Conservation (phyloP, 768 basidiomycete species). For the Strobilomyces dryophilus region DNA sequence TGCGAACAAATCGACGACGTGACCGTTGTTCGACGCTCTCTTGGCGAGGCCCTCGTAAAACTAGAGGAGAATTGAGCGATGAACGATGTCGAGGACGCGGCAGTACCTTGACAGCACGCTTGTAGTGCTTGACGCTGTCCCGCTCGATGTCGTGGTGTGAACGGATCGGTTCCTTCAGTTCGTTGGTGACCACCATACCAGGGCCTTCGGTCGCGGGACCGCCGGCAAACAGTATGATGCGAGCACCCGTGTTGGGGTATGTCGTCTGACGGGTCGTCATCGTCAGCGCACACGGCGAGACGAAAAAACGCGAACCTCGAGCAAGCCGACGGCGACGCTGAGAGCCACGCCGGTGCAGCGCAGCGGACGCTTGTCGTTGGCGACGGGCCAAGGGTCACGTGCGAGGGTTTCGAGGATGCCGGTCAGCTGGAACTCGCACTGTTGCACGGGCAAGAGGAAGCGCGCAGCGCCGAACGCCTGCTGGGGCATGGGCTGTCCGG, state of each 20-base stretch:
- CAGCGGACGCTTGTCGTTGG: conserved; percentile 87
- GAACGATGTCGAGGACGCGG: not conserved
- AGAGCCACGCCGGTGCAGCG: conserved; percentile 95
- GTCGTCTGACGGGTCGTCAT: conserved; percentile 47
- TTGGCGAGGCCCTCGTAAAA: conserved; percentile 95
- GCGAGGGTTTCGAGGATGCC: conserved; percentile 83
- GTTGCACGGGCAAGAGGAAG: conserved; percentile 87
- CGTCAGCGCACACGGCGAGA: not conserved
- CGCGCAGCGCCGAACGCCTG: conserved; percentile 82
- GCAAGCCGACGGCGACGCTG: conserved; percentile 85
- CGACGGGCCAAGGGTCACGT: conserved; percentile 97
- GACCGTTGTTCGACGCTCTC: conserved; percentile 90
- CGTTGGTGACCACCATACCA: conserved; percentile 93
- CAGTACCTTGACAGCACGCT: conserved; percentile 87
- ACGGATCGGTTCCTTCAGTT: conserved; percentile 94
- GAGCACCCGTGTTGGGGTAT: conserved; percentile 92
- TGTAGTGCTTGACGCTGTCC: conserved; percentile 95
- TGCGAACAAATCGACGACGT: conserved; percentile 92
- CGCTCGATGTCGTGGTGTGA: conserved; percentile 99
- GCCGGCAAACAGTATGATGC: conserved; percentile 95
- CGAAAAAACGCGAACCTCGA: conserved; percentile 56
- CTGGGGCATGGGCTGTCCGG: conserved; percentile 77
- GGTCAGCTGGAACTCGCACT: conserved; percentile 95
- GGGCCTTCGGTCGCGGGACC: conserved; percentile 97
- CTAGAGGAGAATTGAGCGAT: conserved; percentile 37